Evolutionary conservation across 2,329 filamentous ascomycete species (phyloP), one percentile per base, ranked within the genome.

Genomic region (Ambrosiella xylebori): DNA sequence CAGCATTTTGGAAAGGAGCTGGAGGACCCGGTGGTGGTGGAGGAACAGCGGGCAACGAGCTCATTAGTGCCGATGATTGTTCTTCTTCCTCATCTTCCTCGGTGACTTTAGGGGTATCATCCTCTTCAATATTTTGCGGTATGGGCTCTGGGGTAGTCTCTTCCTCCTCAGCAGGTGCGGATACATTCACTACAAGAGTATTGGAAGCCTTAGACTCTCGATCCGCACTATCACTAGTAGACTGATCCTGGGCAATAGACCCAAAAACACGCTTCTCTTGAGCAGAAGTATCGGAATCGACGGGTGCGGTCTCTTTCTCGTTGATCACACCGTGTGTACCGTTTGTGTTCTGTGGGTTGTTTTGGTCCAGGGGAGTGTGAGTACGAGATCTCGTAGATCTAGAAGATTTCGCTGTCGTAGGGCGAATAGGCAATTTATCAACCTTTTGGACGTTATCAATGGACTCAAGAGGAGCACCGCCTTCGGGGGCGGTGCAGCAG

Each of bases 401-500:
- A 1, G 59, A 39, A 61, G 77, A 73, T 64, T 74, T 79, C 60
- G 76, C 74, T 7, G 78, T 79, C 39, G 74, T 70, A 49, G 77
- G 77, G 55, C 78, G 71, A 56, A 74, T 72, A 35, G 77, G 76
- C 47, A 81, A 70, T 66, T 74, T 79, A 64, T 81, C 72, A 63
- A 81, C 70, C 71, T 80, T 79, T 66, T 77, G 81, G 39, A 80
- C 71, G 44, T 79, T 75, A 59, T 79, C 67, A 56, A 63, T 73
- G 60, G 77, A 75, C 56, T 75, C 75, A 54, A 79, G 69, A 5
- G 70, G 66, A 62, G 79, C 77, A 13, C 76, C 75, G 62, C 78
- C 75, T 62, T 84, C 81, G 54, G 82, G 80, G 45, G 80, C 75
- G 58, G 74, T 76, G 67, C 84, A 87, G 71, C 84, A 88, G 61